A percentile compares a stretch with the other conserved stretches of the same genome.
Evolutionary conservation across 768 basidiomycete genomes (phyloP).

Genomic region (Hygrophoropsis aurantiaca): DNA sequence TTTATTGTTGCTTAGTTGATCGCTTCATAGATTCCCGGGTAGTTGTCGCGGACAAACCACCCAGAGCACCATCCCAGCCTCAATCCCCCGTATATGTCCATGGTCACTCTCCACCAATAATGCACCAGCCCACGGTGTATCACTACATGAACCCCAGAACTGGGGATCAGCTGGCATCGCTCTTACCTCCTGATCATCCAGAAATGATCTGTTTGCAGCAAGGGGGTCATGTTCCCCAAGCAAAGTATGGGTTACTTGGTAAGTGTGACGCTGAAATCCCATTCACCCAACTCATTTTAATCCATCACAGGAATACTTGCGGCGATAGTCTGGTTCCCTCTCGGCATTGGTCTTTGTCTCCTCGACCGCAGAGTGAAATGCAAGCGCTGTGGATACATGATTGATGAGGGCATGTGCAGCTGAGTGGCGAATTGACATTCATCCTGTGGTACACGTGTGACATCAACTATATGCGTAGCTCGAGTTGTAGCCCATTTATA

Average conservation of each 20-base stretch:
- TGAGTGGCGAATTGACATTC: constrained; percentile 5
- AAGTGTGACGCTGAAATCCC: constrained; percentile 19
- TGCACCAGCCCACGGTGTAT: constrained; percentile 53
- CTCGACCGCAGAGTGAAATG: constrained; percentile 74
- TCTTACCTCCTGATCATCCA: constrained; percentile 75
- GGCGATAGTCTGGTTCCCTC: constrained; percentile 83
- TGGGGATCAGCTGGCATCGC: constrained; percentile 55
- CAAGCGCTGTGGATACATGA: constrained; percentile 40
- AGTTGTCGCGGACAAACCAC: constrained; percentile 17
- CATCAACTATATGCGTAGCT: too few relatives aligned
- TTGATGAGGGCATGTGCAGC: constrained; percentile 39
- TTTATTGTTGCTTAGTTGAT: too few relatives aligned
- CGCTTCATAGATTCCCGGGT: too few relatives aligned
- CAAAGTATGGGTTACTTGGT: constrained; percentile 73
- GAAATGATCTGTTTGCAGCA: constrained; percentile 84
- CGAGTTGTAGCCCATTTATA: too few relatives aligned
- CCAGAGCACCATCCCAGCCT: constrained; percentile 9
- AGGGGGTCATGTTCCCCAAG: constrained; percentile 63
- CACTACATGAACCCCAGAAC: constrained; percentile 68
- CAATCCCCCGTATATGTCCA: constrained; percentile 20
- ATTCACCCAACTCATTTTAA: constrained; percentile 1
- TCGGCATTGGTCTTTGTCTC: constrained; percentile 76
- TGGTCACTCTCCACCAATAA: constrained; percentile 22
- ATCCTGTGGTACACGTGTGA: neutral
- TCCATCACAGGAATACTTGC: constrained; percentile 67